A percentile compares a stretch with the other conserved stretches of the same genome.
phyloP scores from a whole-genome alignment of 306 rosid genomes.

The Oemleria cerasiformis region DNA sequence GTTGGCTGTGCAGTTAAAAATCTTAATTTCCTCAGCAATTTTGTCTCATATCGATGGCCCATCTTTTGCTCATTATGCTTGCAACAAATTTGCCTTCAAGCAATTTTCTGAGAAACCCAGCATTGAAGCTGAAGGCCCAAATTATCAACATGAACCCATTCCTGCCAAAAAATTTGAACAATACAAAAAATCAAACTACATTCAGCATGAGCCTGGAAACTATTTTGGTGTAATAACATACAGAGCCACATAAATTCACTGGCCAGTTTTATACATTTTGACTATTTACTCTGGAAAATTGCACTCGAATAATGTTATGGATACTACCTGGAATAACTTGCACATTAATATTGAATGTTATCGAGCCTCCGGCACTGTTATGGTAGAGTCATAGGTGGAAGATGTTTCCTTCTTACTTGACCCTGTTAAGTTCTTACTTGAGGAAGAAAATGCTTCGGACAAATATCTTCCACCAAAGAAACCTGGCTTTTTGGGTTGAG shows the following conservation, averaged over 20 bases:
- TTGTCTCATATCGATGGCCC: neutral
- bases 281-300: neutral
- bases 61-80: neutral
- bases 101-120: neutral
- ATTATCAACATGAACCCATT: neutral
- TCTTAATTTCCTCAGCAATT: neutral
- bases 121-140: constrained; percentile 1
- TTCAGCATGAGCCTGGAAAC: neutral
- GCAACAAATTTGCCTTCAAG: neutral
- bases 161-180: neutral
- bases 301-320: too few species aligned
- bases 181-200: neutral
- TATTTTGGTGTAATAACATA: neutral
- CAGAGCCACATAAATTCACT: neutral
- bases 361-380: constrained; percentile 44
- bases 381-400: constrained; percentile 41
- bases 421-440: constrained; percentile 14
- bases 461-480: constrained; percentile 24
- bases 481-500: constrained; percentile 48
- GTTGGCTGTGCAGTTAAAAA: constrained; percentile 15
- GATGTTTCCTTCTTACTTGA: constrained; percentile 31
- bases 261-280: neutral
- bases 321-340: neutral
- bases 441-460: neutral
- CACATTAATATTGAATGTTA: constrained; percentile 21